phyloP scores from a whole-genome alignment of 768 basidiomycete genomes.

The Fomitopsis pulvina region DNA sequence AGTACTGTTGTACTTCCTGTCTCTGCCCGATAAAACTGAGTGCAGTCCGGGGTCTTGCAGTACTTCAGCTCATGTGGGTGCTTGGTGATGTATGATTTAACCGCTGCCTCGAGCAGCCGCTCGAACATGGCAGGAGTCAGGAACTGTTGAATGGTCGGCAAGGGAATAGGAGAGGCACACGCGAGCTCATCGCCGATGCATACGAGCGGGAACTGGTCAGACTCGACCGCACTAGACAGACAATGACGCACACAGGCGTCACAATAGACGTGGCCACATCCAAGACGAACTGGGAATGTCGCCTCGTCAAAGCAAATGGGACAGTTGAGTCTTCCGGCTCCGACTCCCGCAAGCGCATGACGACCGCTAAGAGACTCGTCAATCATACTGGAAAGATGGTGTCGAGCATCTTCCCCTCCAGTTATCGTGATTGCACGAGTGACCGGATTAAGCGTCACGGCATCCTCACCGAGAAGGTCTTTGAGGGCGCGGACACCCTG shows the following conservation, averaged over 20 bases:
- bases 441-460: slow-evolving; percentile 37
- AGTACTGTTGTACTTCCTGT: slow-evolving; percentile 1
- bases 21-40: slow-evolving; percentile 25
- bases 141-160: slow-evolving; percentile 10
- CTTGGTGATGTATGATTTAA: slow-evolving; percentile 15
- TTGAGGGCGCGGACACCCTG: slow-evolving; percentile 43
- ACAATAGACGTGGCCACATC: slow-evolving; percentile 47
- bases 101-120: slow-evolving; percentile 16
- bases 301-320: slow-evolving; percentile 49
- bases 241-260: slow-evolving; percentile 42
- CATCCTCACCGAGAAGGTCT: slow-evolving; percentile 49
- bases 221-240: slow-evolving; percentile 34
- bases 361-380: slow-evolving; percentile 25
- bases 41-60: slow-evolving; percentile 23
- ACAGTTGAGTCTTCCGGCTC: slow-evolving; percentile 25
- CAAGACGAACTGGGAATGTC: slow-evolving; percentile 34
- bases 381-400: slow-evolving; percentile 38
- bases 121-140: slow-evolving; percentile 12
- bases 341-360: not conserved
- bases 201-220: slow-evolving; percentile 25
- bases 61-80: slow-evolving; percentile 16
- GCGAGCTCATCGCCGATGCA: slow-evolving; percentile 17
- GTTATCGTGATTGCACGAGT: slow-evolving; percentile 41
- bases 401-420: slow-evolving; percentile 51
- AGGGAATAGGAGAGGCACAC: slow-evolving; percentile 16